Evolutionary conservation across 805 yeast species (phyloP).

Genomic region (Candida vaughaniae): DNA sequence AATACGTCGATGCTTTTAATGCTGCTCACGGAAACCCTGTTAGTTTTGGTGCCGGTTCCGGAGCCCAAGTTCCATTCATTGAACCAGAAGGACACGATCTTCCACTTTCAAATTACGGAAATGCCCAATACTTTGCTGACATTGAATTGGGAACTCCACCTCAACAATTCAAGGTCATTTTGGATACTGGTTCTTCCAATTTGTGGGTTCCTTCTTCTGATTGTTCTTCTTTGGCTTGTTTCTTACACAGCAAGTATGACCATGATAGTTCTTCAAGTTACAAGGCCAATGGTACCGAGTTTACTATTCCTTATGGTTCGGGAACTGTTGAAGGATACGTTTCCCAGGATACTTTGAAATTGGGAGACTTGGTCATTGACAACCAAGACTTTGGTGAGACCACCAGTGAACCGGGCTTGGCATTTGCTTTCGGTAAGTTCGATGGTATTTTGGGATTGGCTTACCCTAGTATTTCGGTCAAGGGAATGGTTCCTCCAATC

Average conservation of each 20-base stretch:
- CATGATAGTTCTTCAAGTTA: conserved; percentile 80
- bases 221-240: conserved; percentile 94
- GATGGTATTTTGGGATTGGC: conserved; percentile 97
- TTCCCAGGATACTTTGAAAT: conserved; percentile 75
- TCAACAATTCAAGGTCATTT: conserved; percentile 87
- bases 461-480: conserved; percentile 86
- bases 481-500: conserved; percentile 89
- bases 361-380: conserved; percentile 84
- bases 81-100: conserved; percentile 36
- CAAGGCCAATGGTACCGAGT: conserved; percentile 81
- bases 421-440: conserved; percentile 97
- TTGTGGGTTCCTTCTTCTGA: conserved; percentile 93
- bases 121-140: conserved; percentile 95
- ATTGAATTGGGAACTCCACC: conserved; percentile 90
- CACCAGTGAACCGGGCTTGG: conserved; percentile 94
- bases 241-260: conserved; percentile 87
- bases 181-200: conserved; percentile 96
- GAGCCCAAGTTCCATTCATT: conserved; percentile 47
- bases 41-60: conserved; percentile 16
- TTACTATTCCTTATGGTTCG: conserved; percentile 86
- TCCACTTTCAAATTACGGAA: conserved; percentile 89
- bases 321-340: conserved; percentile 92
- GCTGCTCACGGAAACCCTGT: conserved; percentile 26
- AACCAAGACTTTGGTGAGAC: conserved; percentile 96
- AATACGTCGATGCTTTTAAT: conserved; percentile 55